Percentiles rank a stretch among this genome's conserved stretches.
Evolutionary conservation across 78 protist genomes (phyloP).

Genomic region (Paulinella micropora): DNA sequence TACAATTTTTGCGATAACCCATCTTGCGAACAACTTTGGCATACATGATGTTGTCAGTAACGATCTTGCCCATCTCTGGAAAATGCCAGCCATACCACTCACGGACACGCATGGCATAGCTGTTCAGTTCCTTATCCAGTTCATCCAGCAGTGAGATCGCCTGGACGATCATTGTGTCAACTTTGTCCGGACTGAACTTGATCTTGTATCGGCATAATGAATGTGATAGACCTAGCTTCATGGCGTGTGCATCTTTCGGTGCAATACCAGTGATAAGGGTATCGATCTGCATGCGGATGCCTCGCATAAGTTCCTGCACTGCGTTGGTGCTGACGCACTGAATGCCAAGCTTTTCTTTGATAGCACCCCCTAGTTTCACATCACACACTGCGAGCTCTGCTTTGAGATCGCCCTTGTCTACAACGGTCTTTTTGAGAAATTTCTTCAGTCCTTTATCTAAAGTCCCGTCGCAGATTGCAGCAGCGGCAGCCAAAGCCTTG

Average conservation of each 20-base stretch:
- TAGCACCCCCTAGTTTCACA: background rate
- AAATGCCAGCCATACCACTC: slow-evolving; percentile 99
- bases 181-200: slow-evolving; percentile 92
- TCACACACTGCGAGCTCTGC: background rate
- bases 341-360: background rate
- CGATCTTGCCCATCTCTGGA: slow-evolving; percentile 89
- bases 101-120: slow-evolving; percentile 76
- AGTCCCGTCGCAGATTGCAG: background rate
- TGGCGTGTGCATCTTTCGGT: slow-evolving; percentile 39
- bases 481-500: background rate
- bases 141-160: slow-evolving; percentile 80
- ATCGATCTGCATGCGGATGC: background rate
- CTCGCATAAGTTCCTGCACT: slow-evolving; percentile 33
- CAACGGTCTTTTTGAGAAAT: slow-evolving; percentile 11
- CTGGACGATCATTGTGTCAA: slow-evolving; percentile 98
- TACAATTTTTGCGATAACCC: slow-evolving; percentile 7
- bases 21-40: background rate
- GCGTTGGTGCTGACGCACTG: slow-evolving; percentile 36
- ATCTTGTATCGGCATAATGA: slow-evolving; percentile 83
- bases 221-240: slow-evolving; percentile 86
- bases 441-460: slow-evolving; percentile 9
- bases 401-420: background rate
- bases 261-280: background rate
- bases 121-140: slow-evolving; percentile 94
- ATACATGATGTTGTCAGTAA: slow-evolving; percentile 55